Conservation (phyloP, 352 stramenopile species). For the Globisporangium alternatum region DNA sequence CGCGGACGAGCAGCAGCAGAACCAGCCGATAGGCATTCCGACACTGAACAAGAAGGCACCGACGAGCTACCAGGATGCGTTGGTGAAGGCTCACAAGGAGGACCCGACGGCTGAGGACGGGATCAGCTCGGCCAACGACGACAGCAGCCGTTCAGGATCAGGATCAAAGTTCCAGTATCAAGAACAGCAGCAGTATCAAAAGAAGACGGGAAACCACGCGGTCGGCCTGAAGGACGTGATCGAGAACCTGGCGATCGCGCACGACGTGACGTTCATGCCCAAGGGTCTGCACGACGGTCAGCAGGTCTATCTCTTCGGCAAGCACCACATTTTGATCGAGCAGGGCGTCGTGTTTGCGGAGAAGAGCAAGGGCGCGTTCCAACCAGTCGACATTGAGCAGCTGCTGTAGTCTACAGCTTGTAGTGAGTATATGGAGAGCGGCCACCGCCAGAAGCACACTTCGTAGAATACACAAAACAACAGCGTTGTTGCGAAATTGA, state of each 20-base stretch:
- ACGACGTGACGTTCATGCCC: slow-evolving; percentile 82
- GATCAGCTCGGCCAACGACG: slow-evolving; percentile 14
- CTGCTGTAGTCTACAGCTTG: slow-evolving; percentile 34
- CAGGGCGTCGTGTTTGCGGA: slow-evolving; percentile 81
- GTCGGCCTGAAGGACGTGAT: slow-evolving; percentile 83
- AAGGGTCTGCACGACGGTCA: slow-evolving; percentile 76
- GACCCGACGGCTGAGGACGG: slow-evolving; percentile 19
- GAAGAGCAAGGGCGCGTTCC: slow-evolving; percentile 56
- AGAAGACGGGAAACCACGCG: slow-evolving; percentile 26
- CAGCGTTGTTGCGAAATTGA: no score
- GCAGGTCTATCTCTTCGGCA: slow-evolving; percentile 77
- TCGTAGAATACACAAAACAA: neutral
- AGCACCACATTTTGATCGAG: slow-evolving; percentile 82
- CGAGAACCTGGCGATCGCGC: slow-evolving; percentile 71
- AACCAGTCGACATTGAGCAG: slow-evolving; percentile 73
- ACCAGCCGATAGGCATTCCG: slow-evolving; percentile 28
- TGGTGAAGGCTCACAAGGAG: slow-evolving; percentile 44
- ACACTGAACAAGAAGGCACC: slow-evolving; percentile 49
- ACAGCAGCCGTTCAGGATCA: slow-evolving; percentile 1
- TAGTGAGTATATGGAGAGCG: neutral
- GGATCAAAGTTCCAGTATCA: neutral
- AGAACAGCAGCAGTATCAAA: slow-evolving; percentile 4
- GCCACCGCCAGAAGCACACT: neutral
- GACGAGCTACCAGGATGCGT: slow-evolving; percentile 70
- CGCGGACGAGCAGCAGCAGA: neutral